Base-by-base conservation (phyloP, 805 yeast genomes). In the Vanderwaltozyma tropicalis region DNA sequence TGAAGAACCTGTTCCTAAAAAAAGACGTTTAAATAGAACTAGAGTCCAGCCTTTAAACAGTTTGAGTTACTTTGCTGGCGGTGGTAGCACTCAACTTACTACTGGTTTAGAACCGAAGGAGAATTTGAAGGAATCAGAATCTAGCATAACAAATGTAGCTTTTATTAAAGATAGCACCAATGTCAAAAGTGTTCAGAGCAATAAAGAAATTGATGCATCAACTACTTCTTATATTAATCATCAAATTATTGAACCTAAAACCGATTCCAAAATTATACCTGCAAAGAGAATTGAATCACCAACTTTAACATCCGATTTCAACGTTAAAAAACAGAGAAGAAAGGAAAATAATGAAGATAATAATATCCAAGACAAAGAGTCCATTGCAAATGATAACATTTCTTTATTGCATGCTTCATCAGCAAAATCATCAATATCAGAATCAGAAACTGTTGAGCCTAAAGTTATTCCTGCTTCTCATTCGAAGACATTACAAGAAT, bases 41-140 rank as follows among this genome's bases (percentile, higher is more conserved):
- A 49, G 45, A 24, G 51, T 64, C 2, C 45, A 60, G 40, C 57
- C 66, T 1, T 43, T 65, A 24, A 62, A 63, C 31, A 58, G 63
- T 32, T 45, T 64, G 28, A 53, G 53, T 22, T 63, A 57, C 43
- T 64, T 65, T 48, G 69, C 63, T 4, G 70, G 69, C 22, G 68
- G 69, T 20, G 15, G 12, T 6, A 12, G 6, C 7, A 11, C 18
- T 9, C 25, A 30, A 6, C 11, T 3, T n/a, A 9, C n/a, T 5
- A 10, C 28, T 16, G 20, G 6, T 15, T 3, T 3, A 21, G 4
- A 3, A n/a, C n/a, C n/a, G n/a, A n/a, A n/a, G n/a, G n/a, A n/a
- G n/a, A n/a, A n/a, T n/a, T 18, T 11, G 16, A 12, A 25, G 11
- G 21, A 32, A 25, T 14, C 6, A 19, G 16, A 30, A 17, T 4